Evolutionary conservation across 73 alveolate species (phyloP).

Genomic region (Symbiodinium pilosum): DNA sequence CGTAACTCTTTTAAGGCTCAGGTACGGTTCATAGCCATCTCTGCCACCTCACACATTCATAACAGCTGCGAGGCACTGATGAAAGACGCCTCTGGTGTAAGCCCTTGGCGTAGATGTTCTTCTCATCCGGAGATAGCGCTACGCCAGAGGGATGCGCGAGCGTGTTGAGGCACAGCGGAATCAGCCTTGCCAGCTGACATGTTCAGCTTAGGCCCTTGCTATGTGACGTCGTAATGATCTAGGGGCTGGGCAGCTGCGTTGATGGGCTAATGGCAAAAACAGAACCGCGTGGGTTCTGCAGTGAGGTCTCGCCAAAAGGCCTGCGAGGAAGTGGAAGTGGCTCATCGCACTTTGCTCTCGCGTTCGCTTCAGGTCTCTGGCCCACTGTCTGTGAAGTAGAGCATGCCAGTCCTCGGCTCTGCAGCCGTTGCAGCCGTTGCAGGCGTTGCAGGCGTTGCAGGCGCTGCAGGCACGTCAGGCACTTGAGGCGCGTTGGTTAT

Average conservation of each 20-base stretch:
- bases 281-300: conserved; percentile 97
- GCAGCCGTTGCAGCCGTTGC: neutral
- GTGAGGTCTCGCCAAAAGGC: conserved; percentile 97
- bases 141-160: conserved; percentile 97
- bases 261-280: conserved; percentile 97
- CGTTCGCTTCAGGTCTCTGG: conserved; percentile 34
- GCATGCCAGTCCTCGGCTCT: conserved; percentile 95
- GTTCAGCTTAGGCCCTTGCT: neutral
- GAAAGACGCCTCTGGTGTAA: no score
- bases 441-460: neutral
- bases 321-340: neutral
- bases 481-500: no score
- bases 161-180: conserved; percentile 97
- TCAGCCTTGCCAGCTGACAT: conserved; percentile 91
- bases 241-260: conserved; percentile 83
- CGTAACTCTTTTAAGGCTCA: neutral
- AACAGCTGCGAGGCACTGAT: neutral
- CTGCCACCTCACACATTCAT: conserved; percentile 90
- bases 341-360: neutral
- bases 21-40: conserved; percentile 97
- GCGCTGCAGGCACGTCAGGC: no score
- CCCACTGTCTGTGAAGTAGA: conserved; percentile 97
- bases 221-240: neutral
- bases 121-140: conserved; percentile 97
- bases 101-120: conserved; percentile 96